Conservation (phyloP, 148 eudicot species). For the Persicaria maculosa region DNA sequence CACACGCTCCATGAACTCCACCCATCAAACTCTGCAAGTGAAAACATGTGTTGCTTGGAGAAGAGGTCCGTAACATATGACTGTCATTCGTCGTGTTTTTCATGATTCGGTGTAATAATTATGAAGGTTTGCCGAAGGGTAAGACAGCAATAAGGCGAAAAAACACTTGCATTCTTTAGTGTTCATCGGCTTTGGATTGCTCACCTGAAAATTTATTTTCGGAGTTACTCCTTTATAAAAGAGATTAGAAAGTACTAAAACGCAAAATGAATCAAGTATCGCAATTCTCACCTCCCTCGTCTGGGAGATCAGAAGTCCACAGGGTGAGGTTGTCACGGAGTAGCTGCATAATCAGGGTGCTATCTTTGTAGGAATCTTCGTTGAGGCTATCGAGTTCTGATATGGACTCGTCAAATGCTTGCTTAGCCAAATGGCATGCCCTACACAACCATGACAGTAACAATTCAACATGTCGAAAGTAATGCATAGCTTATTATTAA, state of each 20-base stretch:
- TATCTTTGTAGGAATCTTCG: slow-evolving; percentile 31
- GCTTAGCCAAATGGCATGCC: slow-evolving; percentile 18
- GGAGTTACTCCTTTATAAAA: background rate
- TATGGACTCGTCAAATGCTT: slow-evolving; percentile 31
- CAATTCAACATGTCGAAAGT: background rate
- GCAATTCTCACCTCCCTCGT: background rate
- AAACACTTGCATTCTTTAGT: background rate
- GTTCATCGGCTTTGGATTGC: background rate
- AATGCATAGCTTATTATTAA: background rate
- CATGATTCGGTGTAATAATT: background rate
- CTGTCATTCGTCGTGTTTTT: background rate
- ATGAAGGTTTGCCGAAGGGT: background rate
- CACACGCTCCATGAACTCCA: background rate
- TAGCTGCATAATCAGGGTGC: slow-evolving; percentile 25
- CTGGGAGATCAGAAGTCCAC: slow-evolving; percentile 19
- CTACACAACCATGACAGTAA: background rate
- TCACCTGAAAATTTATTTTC: background rate
- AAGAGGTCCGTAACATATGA: background rate
- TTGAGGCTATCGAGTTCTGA: slow-evolving; percentile 28
- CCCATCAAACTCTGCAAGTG: background rate
- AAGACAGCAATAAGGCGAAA: background rate
- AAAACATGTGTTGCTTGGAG: background rate
- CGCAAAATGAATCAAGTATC: background rate
- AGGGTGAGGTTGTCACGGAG: slow-evolving; percentile 12
- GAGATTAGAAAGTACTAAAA: background rate